Base-by-base conservation (phyloP, 176 grass and related monocot species). In the Oryza punctata region DNA sequence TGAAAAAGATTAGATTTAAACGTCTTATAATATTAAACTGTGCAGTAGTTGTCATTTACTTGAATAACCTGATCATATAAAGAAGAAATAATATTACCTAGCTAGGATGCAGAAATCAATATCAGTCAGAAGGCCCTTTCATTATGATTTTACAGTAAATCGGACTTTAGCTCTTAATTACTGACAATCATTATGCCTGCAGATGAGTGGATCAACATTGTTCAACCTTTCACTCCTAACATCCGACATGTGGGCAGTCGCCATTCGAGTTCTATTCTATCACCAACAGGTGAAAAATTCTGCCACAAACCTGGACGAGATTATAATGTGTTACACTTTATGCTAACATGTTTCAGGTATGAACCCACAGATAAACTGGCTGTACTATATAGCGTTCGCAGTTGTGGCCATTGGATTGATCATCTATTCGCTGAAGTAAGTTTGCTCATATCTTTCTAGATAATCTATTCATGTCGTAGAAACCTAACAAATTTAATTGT, bases 161-260 rank as follows among this genome's bases (percentile, higher is more conserved):
- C 72, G 5, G 14, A 73, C 12, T 72, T 82, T 37, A 10, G 21
- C 33, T 3, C 0, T 73, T 35, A 35, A 35, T 85, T 29, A 25
- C 1, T 88, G 46, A 70, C 70, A 70, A 60, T 2, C 44, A 47
- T 84, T 69, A 5, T 35, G 44, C 23, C 65, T 86, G 64, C 69
- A 92, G 90, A 90, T 86, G 90, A 92, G 90, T 75, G 87, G 91
- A 59, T 66, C 91, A 63, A 86, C 87, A 26, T 41, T 92, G 76
- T 86, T 89, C 10, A 92, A 87, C 65, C 91, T 92, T 64, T 92
- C 87, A 7, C 76, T 90, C n/a, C 27, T 92, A 46, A 92, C 87
- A 83, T 86, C 87, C 84, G 84, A 92, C 79, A 92, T 90, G 91
- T 90, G 87, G 91, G 83, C 83, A 71, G 86, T 92, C 1, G 54